Base-by-base conservation (phyloP, 768 basidiomycete species). In the Baorangia bicolor region DNA sequence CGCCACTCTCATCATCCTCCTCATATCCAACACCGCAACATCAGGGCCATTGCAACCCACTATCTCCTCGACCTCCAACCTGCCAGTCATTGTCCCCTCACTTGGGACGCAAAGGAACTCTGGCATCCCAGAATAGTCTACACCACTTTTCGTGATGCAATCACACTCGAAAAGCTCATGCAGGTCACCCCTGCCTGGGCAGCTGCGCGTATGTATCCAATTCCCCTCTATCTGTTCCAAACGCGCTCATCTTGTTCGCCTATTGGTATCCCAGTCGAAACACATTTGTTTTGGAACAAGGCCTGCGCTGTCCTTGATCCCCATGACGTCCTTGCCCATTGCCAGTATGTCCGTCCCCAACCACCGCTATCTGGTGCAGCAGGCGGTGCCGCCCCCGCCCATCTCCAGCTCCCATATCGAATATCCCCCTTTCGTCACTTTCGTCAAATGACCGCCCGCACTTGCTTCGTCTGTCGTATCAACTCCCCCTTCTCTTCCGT, bases 211-310 rank as follows among this genome's bases (percentile, higher is more conserved):
- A 68, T 70, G 86, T 81, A 20, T 47, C 7, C 46, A 20, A 35
- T 51, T 16, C 3, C 6, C 6, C 47, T 34, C 16, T 39, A 27
- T 30, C 53, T 9, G 45, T 37, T 14, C 31, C 13, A 49, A 7
- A 14, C 41, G 28, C 57, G 56, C 56, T 63, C 54, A 64, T 47
- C 21, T 55, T 61, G 5, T 9, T 1, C 27, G 2, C 21, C n/a
- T 38, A 7, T 14, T 8, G 21, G 10, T 48, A 14, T 23, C 18
- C 18, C 18, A 90, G 88, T 90, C 53, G 83, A 88, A 74, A 75
- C 77, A 9, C 88, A 90, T 73, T 69, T 78, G 18, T 89, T 88
- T 65, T 90, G 88, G 88, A 77, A 77, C 57, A 83, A 87, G 56
- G 87, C 85, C 1, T 77, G 82, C 53, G 66, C 78, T 4, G 67